Evolutionary conservation across 73 alveolate genomes (phyloP).

Genomic region (Paraurostyla sp.): DNA sequence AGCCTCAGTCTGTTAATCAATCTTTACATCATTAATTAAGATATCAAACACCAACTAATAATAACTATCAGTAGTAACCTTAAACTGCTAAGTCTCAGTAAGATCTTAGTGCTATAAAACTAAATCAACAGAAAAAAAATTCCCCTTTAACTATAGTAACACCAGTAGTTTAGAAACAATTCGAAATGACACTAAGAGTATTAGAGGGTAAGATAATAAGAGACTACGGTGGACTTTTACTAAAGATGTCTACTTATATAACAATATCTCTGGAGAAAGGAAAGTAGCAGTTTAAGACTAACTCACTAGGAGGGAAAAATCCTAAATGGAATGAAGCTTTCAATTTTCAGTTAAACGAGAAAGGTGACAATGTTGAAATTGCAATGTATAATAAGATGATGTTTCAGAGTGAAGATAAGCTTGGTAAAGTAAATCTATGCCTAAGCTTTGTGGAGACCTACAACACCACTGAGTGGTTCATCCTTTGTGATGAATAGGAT

Average conservation of each 20-base stretch:
- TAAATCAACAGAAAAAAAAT: background rate
- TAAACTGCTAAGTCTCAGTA: too few relatives aligned
- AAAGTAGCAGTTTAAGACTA: background rate
- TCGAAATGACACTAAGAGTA: slow-evolving; percentile 16
- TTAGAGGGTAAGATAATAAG: slow-evolving; percentile 42
- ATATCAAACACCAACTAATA: background rate
- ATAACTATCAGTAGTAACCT: too few relatives aligned
- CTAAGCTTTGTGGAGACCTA: background rate
- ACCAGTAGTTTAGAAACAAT: background rate
- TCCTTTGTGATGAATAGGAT: slow-evolving; percentile 9
- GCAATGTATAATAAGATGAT: background rate
- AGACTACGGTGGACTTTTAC: background rate
- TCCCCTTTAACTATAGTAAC: background rate
- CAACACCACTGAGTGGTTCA: slow-evolving; percentile 53
- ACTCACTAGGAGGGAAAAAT: background rate
- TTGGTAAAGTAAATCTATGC: background rate
- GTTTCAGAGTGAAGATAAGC: background rate
- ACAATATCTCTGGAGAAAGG: slow-evolving; percentile 12
- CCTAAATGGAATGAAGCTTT: slow-evolving; percentile 50
- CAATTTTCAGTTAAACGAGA: slow-evolving; percentile 10
- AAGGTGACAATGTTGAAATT: slow-evolving; percentile 6
- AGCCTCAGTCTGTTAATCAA: too few relatives aligned
- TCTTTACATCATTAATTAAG: background rate
- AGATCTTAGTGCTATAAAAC: too few relatives aligned
- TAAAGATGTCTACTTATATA: slow-evolving; percentile 12